A percentile compares a stretch with the other conserved stretches of the same genome.
These are phyloP conservation scores for Mycosphaerelloides madeirae DNA, from an alignment of 2,329 filamentous ascomycete species.

Conservation along the genomic window DNA sequence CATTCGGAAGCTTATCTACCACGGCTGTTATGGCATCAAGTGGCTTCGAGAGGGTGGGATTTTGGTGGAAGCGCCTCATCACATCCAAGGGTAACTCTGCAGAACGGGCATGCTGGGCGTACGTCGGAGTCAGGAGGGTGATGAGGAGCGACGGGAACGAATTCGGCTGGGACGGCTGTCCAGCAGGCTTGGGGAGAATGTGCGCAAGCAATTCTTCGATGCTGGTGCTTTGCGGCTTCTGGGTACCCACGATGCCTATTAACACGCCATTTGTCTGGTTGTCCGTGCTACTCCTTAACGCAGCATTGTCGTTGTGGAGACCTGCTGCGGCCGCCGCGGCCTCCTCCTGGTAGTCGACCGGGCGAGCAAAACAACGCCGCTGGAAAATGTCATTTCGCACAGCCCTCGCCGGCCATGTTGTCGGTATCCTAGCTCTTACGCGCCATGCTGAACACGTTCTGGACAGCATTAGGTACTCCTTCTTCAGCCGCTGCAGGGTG, in stretches of 20 bases:
- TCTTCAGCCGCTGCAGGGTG: background rate
- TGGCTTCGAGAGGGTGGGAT: slow-evolving; percentile 8
- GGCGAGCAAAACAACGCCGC: background rate
- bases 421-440: background rate
- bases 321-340: background rate
- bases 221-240: background rate
- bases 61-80: slow-evolving; percentile 11
- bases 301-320: background rate
- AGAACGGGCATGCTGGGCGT: slow-evolving; percentile 24
- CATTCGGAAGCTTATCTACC: slow-evolving; percentile 24
- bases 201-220: slow-evolving; percentile 15
- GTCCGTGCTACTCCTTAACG: background rate
- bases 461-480: background rate
- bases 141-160: slow-evolving; percentile 13
- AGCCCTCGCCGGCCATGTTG: background rate
- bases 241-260: slow-evolving; percentile 7
- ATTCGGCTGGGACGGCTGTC: slow-evolving; percentile 4
- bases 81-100: slow-evolving; percentile 16
- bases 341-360: background rate
- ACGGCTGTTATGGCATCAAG: slow-evolving; percentile 27
- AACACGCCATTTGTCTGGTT: slow-evolving; percentile 1
- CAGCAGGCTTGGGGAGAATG: slow-evolving; percentile 9
- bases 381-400: background rate
- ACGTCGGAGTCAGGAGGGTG: slow-evolving; percentile 22
- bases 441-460: background rate